These are phyloP conservation scores for Magnolia changhungtana DNA, from an alignment of 164 flowering plant genomes.

Conservation along the genomic window DNA sequence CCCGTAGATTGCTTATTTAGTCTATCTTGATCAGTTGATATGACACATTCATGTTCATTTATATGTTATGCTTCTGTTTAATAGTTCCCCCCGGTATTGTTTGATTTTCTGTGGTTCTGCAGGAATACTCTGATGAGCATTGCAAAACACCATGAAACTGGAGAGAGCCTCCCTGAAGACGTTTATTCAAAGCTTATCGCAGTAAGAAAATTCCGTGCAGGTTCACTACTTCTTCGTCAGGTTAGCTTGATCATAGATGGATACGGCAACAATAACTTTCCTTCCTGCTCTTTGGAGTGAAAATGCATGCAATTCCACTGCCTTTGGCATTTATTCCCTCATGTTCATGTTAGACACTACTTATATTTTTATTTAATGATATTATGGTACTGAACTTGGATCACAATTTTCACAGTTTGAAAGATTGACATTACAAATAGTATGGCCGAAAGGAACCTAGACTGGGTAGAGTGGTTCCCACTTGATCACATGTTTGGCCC, in stretches of 20 bases:
- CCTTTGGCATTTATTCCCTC: not conserved
- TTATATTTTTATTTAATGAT: not conserved
- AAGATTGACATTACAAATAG: too few relatives aligned
- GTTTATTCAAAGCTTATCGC: conserved; percentile 81
- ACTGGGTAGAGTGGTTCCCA: too few relatives aligned
- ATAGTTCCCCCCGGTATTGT: not conserved
- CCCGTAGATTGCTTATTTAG: too few relatives aligned
- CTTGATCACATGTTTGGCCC: too few relatives aligned
- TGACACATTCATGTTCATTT: not conserved
- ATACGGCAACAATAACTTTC: not conserved
- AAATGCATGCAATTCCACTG: not conserved
- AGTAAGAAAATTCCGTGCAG: conserved; percentile 93
- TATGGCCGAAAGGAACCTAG: too few relatives aligned
- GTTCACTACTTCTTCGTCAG: conserved; percentile 89
- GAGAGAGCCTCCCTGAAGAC: conserved; percentile 88
- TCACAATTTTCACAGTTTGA: too few relatives aligned
- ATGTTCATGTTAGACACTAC: not conserved
- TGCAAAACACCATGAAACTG: conserved; percentile 96
- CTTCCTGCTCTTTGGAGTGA: not conserved
- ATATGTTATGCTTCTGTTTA: not conserved
- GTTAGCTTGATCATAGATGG: conserved; percentile 26
- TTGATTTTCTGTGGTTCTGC: conserved; percentile 6
- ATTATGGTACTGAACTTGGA: not conserved
- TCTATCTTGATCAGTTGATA: too few relatives aligned
- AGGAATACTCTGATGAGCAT: conserved; percentile 93